Base-by-base conservation (phyloP, 352 stramenopile species). In the Blastocystis sp. region DNA sequence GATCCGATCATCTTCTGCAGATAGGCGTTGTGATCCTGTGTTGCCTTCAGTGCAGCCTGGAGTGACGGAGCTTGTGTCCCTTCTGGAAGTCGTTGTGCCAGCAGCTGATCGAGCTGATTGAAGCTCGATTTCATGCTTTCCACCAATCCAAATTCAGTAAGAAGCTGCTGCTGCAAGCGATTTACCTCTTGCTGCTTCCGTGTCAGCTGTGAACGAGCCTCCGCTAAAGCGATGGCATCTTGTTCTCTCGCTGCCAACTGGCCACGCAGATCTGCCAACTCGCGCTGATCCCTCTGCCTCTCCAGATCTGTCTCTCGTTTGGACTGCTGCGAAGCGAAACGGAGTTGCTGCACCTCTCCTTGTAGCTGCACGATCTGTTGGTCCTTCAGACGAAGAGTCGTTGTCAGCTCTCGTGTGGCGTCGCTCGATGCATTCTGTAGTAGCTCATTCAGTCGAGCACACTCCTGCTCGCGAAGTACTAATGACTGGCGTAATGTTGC, bases 121-220 rank as follows among this genome's bases (percentile, higher is more conserved):
- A 62, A 80, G 54, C 43, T 80, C 18, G 39, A n/a, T 26, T 80
- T 80, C 70, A 80, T 41, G 29, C 70, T 80, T 53, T 80, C 70
- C 47, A 80, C 70, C 54, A 80, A 39, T 4, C 70, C 70, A 53
- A 80, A 66, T 41, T 80, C 70, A n/a, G 70, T 80, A 29, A 80
- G 6, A 29, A 80, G 39, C 70, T 80, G 70, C 47, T 80, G 70
- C 29, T 80, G 70, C 70, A 80, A 39, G 4, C 43, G 70, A 29
- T 45, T 23, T 11, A 37, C 50, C 47, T 80, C 70, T 39, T 80
- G 70, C 15, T 54, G 41, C 70, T 80, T 80, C 47, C 20, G n/a
- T n/a, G 37, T n/a, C 54, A 80, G 54, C 70, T 80, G 37, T 39
- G 39, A 45, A 7, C 47, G 70, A 23, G 39, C 15, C 20, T 63